phyloP scores from a whole-genome alignment of 139 green algal genomes.

The Coccomyxa sp. region DNA sequence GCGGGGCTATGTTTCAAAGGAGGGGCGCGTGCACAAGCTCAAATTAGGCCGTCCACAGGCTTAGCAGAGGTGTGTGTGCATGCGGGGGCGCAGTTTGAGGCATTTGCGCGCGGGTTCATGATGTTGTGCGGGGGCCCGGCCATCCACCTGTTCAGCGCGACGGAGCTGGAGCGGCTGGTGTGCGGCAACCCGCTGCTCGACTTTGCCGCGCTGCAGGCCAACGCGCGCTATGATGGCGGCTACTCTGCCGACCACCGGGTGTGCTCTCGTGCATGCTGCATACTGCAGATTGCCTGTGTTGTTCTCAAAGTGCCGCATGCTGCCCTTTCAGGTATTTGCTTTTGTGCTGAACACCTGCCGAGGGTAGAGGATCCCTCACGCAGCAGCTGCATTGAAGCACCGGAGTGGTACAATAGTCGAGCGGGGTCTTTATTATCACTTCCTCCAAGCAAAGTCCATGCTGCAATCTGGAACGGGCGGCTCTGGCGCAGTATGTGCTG shows the following conservation, averaged over 20 bases:
- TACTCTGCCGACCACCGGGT: conserved; percentile 55
- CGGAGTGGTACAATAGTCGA: no score
- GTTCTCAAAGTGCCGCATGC: no score
- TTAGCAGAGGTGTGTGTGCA: background rate
- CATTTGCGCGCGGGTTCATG: conserved; percentile 80
- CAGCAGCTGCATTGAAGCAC: no score
- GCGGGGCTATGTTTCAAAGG: no score
- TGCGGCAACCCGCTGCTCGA: conserved; percentile 88
- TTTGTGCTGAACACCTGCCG: no score
- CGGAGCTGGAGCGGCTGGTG: conserved; percentile 84
- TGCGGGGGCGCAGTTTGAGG: conserved; percentile 80
- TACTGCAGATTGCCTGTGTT: no score
- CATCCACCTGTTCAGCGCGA: conserved; percentile 81
- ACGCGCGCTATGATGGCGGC: conserved; percentile 84
- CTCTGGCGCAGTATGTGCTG: background rate
- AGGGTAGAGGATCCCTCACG: no score
- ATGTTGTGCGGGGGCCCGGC: conserved; percentile 81
- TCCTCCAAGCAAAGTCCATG: background rate
- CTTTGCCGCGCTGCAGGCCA: conserved; percentile 76
- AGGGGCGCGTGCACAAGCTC: no score
- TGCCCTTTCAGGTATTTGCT: no score
- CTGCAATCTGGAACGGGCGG: background rate
- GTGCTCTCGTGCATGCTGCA: no score
- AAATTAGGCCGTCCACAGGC: background rate
- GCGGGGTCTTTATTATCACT: no score